Evolutionary conservation across 805 yeast species (phyloP).

Genomic region (Candida odintsovae): DNA sequence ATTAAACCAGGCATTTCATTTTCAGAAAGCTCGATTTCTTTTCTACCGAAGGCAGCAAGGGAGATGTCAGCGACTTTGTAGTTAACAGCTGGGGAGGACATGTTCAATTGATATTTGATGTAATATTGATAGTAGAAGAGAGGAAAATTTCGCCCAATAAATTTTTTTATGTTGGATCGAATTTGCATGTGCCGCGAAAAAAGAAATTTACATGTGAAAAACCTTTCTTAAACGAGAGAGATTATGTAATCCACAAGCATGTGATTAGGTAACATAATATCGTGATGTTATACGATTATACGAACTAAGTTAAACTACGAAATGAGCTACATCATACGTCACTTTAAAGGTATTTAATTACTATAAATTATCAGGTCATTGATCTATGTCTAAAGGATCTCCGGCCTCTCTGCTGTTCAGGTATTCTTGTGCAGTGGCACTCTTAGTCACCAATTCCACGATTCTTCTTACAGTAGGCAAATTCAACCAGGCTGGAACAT

Average conservation of each 20-base stretch:
- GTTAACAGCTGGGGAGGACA: conserved; percentile 62
- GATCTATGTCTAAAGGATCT: conserved; percentile 8
- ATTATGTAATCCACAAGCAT: too few relatives aligned
- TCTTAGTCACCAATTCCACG: conserved; percentile 80
- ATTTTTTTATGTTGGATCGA: neutral
- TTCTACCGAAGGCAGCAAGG: conserved; percentile 99
- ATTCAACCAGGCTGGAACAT: conserved; percentile 91
- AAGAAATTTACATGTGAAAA: neutral
- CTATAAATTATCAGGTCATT: neutral
- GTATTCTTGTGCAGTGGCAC: conserved; percentile 64
- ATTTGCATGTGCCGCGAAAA: neutral
- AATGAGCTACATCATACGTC: too few relatives aligned
- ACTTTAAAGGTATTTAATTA: neutral
- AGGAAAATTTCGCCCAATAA: neutral
- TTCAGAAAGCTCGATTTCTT: conserved; percentile 97
- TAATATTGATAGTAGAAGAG: neutral
- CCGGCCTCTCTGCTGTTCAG: conserved; percentile 22
- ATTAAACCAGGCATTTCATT: conserved; percentile 99
- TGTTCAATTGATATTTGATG: conserved; percentile 4
- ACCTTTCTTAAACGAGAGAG: too few relatives aligned
- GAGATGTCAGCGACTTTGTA: conserved; percentile 98
- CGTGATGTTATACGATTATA: neutral
- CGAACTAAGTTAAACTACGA: too few relatives aligned
- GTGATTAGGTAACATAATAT: neutral
- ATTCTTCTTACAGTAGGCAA: conserved; percentile 85